These are phyloP conservation scores for Paulownia fortunei DNA, from an alignment of 257 asterid genomes.

Conservation along the genomic window DNA sequence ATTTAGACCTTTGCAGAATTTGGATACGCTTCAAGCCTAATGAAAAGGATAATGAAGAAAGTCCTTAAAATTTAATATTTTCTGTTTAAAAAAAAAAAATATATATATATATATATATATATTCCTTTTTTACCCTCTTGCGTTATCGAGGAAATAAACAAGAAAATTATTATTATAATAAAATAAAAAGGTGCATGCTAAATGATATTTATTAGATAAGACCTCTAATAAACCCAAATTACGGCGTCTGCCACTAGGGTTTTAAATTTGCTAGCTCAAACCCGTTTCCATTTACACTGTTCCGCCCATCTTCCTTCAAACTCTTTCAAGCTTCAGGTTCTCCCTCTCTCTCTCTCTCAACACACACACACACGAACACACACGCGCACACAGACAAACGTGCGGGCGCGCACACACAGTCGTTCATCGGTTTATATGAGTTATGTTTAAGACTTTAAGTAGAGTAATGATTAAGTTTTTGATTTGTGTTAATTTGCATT, in stretches of 20 bases:
- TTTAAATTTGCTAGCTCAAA: background rate
- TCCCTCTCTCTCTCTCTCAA: background rate
- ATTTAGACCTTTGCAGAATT: no score
- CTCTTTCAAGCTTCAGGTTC: background rate
- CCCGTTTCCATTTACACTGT: background rate
- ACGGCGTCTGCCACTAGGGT: constrained; percentile 22
- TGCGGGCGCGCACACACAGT: background rate
- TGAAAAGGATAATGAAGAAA: no score
- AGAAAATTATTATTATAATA: no score
- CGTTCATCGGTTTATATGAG: background rate
- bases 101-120: no score
- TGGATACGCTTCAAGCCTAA: no score
- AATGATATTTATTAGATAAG: background rate
- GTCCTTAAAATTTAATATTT: no score
- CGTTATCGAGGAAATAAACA: no score
- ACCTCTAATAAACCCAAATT: background rate
- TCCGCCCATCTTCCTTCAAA: background rate
- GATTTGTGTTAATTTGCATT: background rate
- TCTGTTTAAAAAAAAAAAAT: no score
- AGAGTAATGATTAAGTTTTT: background rate
- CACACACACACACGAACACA: background rate
- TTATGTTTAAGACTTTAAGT: background rate
- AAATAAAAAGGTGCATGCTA: no score
- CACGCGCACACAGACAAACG: background rate
- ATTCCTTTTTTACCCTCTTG: no score